Evolutionary conservation across 2,329 filamentous ascomycete genomes (phyloP), one percentile per base, ranked within the genome.

Genomic region (Neonectria faginata): DNA sequence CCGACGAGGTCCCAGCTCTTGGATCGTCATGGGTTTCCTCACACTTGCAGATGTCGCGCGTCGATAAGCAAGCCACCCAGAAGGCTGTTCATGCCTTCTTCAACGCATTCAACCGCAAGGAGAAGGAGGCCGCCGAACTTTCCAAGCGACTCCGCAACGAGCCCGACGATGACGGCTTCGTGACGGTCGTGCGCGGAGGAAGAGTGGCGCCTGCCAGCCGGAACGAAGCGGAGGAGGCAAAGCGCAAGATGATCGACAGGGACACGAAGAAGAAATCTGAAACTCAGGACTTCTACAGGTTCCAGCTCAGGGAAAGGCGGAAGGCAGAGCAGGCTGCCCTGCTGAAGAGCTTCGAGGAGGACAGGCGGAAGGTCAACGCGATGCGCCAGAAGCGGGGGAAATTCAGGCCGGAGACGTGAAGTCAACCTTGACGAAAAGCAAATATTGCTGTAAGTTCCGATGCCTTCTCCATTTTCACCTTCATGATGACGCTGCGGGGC

Each of bases 81-180:
- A 81, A 84, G 42, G 86, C 89, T 4, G 91, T 97, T 25, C 94
- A 97, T 75, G 88, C 90, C 39, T 98, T 94, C 83, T 97, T 98
- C 85, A 86, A 87, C 22, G 84, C 89, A n/a, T 98, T 94, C 81
- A 91, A 85, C 81, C 87, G 75, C 81, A 92, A 84, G 81, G 92
- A 86, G 84, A 88, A 78, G 80, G 90, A 84, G 79, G 90, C 83
- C 71, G 85, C 75, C 69, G 89, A 82, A 80, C 85, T 83, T 75
- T 91, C 81, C 76, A 89, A 88, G 80, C 82, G 86, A 60, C 82
- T 91, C 66, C 89, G 92, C 65, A 91, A 91, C 70, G 90, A 93
- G 73, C 93, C 95, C 0, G 96, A 99, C 78, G 94, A 93, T 75
- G 96, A 99, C 78, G 96, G 96, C 2, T 99, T 99, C 77, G 87